Evolutionary conservation across 768 basidiomycete genomes (phyloP).

Genomic region (Psilocybe subaeruginosa): DNA sequence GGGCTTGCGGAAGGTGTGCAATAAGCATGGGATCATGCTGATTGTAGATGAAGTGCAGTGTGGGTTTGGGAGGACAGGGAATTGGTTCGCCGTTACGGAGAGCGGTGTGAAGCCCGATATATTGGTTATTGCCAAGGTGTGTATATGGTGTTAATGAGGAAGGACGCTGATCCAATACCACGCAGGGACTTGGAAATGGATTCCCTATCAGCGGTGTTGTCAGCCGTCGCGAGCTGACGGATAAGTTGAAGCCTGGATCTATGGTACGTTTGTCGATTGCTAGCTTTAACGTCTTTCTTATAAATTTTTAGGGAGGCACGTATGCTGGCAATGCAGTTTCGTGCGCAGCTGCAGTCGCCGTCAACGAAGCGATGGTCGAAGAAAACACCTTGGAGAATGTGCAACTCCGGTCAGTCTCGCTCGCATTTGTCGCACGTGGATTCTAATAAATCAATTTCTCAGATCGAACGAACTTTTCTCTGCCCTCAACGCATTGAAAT

Average conservation of each 20-base stretch:
- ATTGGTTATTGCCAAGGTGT: slow-evolving; percentile 84
- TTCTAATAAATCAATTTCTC: slow-evolving; percentile 2
- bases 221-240: slow-evolving; percentile 79
- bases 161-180: neutral
- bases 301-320: slow-evolving; percentile 69
- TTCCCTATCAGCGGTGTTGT: slow-evolving; percentile 92
- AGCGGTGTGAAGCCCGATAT: slow-evolving; percentile 89
- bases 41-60: slow-evolving; percentile 89
- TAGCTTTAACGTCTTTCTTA: neutral
- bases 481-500: slow-evolving; percentile 57
- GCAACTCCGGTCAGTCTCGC: slow-evolving; percentile 52
- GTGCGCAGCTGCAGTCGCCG: slow-evolving; percentile 89
- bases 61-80: slow-evolving; percentile 89
- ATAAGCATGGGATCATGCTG: slow-evolving; percentile 82
- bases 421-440: neutral
- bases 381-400: slow-evolving; percentile 88
- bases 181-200: slow-evolving; percentile 83
- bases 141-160: neutral
- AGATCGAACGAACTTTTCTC: slow-evolving; percentile 77
- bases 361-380: slow-evolving; percentile 73
- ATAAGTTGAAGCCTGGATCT: slow-evolving; percentile 76
- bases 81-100: slow-evolving; percentile 80
- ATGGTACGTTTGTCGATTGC: slow-evolving; percentile 51
- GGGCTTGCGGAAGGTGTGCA: slow-evolving; percentile 84
- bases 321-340: slow-evolving; percentile 92